Evolutionary conservation across 2,329 filamentous ascomycete species (phyloP).

Genomic region (Triangularia verruculosa): DNA sequence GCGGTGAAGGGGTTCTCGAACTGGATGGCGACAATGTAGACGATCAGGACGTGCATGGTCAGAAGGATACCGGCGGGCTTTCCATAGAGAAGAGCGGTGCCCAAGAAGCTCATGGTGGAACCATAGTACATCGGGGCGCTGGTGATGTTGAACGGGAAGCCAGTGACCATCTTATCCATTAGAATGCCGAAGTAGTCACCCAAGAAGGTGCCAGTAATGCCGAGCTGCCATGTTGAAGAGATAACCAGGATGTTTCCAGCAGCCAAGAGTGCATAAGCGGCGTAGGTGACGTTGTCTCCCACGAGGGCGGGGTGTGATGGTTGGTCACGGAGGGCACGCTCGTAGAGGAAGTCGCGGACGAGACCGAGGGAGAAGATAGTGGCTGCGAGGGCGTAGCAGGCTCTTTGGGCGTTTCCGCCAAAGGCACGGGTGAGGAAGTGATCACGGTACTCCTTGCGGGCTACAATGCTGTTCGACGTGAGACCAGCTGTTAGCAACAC

Average conservation of each 20-base stretch:
- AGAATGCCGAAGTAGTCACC: slow-evolving; percentile 99
- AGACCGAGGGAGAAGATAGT: slow-evolving; percentile 92
- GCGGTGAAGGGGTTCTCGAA: slow-evolving; percentile 95
- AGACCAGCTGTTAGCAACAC: slow-evolving; percentile 35
- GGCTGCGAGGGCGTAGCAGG: slow-evolving; percentile 85
- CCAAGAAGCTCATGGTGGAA: slow-evolving; percentile 87
- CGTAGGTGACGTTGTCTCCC: slow-evolving; percentile 54
- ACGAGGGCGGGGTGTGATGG: slow-evolving; percentile 73
- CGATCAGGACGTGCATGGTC: slow-evolving; percentile 68
- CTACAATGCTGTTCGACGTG: slow-evolving; percentile 63
- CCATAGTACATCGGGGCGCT: slow-evolving; percentile 96
- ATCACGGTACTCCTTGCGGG: slow-evolving; percentile 87
- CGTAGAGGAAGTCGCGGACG: slow-evolving; percentile 83
- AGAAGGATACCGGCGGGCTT: slow-evolving; percentile 83
- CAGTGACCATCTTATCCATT: slow-evolving; percentile 91
- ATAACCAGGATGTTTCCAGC: slow-evolving; percentile 81
- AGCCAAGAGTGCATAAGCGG: slow-evolving; percentile 69
- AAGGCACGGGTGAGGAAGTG: slow-evolving; percentile 86
- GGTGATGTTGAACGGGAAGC: slow-evolving; percentile 93
- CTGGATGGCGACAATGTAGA: slow-evolving; percentile 76
- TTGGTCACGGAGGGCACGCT: slow-evolving; percentile 72
- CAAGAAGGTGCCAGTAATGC: slow-evolving; percentile 91
- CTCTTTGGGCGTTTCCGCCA: slow-evolving; percentile 69
- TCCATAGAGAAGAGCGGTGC: slow-evolving; percentile 77
- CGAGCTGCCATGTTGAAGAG: slow-evolving; percentile 85